Evolutionary conservation across 2,329 filamentous ascomycete species (phyloP), one percentile per base, ranked within the genome.

Genomic region (Rhexocercosporidium sp.): DNA sequence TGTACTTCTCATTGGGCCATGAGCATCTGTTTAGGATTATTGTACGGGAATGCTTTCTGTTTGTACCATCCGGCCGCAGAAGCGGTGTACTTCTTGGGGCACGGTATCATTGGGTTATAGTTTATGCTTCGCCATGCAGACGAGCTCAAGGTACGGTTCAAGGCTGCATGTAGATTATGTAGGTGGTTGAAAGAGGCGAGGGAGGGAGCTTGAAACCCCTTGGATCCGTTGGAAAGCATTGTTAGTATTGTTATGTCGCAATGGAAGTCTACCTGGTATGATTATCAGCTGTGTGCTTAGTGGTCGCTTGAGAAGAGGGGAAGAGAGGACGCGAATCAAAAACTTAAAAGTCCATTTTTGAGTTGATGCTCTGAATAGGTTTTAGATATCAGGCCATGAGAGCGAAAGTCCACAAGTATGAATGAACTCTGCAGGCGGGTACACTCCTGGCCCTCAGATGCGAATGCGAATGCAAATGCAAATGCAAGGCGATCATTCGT

Each of bases 101-200:
- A 25, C 56, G 39, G 56, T 39, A 44, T 59, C 22, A 22, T 18
- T 59, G 20, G 53, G 29, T 34, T 37, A 18, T 20, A 41, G 25
- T 34, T 29, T 14, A n/a, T 37, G 37, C 31, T 25, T 57, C 34
- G 54, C 54, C 20, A 25, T 20, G 20, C 27, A 56, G 20, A 25
- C 31, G 37, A 25, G 27, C n/a, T 20, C 34, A 59, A 66, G 59
- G 47, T 41, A 49, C 44, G 7, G 29, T 29, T 56, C 46, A 27
- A 22, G 44, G 59, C 59, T 63, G 59, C 64, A 66, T 57, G 12
- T 53, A 62, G 59, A 63, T 66, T 66, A 66, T 66, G 65, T 53
- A 53, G 49, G 29, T 44, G 59, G 11, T 61, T 66, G n/a, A 34
- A 63, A 66, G 44, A n/a, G 46, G 39, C 20, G 3, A 56, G 20